Evolutionary conservation across 306 rosid species (phyloP), one percentile per base, ranked within the genome.

Genomic region (Sophora flavescens): DNA sequence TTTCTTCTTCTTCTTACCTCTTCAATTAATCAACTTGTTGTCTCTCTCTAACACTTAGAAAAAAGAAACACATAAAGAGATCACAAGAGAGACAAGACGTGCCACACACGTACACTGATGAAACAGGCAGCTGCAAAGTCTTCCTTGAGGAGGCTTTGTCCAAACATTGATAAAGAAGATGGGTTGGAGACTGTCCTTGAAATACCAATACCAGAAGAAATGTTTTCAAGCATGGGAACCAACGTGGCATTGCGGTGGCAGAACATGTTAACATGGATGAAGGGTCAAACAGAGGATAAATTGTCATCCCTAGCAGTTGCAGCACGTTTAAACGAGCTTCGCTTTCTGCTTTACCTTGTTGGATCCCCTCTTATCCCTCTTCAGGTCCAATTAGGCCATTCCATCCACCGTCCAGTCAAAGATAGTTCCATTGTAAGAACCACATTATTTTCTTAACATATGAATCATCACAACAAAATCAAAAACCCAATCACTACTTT

Each of bases 351-450:
- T 63, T 92, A 88, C 85, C 97, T 95, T 61, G 98, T 92, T 18
- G 97, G 96, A n/a, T 95, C 98, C 6, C 98, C 98, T 36, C 90
- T 95, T 6, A 87, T 95, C 45, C 98, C 98, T 72, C 96, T 95
- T 75, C 98, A 95, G 80, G 97, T 95, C 58, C 98, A 92, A 39
- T 52, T 93, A 35, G 97, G 97, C 39, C 89, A 87, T 68, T 85
- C 97, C 22, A 65, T 89, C 68, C 90, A 88, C 64, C 98, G 98
- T n/a, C 95, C 91, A 0, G 89, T 93, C 77, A 75, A 88, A 87
- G 98, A 95, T 70, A 68, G 83, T 74, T 90, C 98, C 80, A 95
- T 95, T 48, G 98, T 92, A 90, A 78, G 89, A 70, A 50, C 17
- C 45, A 59, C 7, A 2, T 8, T 4, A 2, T 8, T 4, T 3